phyloP scores from a whole-genome alignment of 768 basidiomycete genomes.

The Hygrocybe coccinea region DNA sequence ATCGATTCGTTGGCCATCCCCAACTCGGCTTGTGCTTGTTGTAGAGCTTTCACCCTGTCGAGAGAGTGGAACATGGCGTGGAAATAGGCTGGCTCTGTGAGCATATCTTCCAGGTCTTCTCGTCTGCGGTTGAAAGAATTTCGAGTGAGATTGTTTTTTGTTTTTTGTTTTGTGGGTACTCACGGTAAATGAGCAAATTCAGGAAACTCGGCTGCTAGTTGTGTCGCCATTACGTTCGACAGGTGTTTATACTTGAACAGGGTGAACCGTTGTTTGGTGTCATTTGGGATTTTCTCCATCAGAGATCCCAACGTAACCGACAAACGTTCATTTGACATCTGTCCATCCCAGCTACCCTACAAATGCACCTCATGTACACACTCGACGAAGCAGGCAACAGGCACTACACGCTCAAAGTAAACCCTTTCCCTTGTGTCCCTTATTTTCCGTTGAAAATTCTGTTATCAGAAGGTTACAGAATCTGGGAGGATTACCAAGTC shows the following conservation, averaged over 20 bases:
- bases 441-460: not conserved
- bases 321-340: too few species aligned
- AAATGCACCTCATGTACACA: slow-evolving; percentile 99
- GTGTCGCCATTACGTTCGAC: slow-evolving; percentile 36
- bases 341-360: too few species aligned
- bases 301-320: too few species aligned
- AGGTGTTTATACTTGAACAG: too few species aligned
- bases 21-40: slow-evolving; percentile 71
- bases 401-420: slow-evolving; percentile 88
- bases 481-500: slow-evolving; percentile 85
- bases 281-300: too few species aligned
- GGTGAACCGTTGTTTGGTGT: too few species aligned
- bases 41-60: slow-evolving; percentile 64
- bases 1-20: slow-evolving; percentile 82
- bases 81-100: slow-evolving; percentile 78
- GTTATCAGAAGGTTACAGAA: slow-evolving; percentile 75
- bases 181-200: slow-evolving; percentile 72
- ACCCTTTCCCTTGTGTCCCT: slow-evolving; percentile 16
- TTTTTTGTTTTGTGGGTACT: too few species aligned
- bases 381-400: slow-evolving; percentile 72
- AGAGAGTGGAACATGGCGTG: slow-evolving; percentile 84
- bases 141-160: too few species aligned
- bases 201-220: slow-evolving; percentile 59
- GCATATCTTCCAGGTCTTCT: slow-evolving; percentile 85
- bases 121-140: too few species aligned